These are phyloP conservation scores for Cutaneotrichosporon sp. DNA, from an alignment of 1,284 basidiomycete genomes.

Conservation along the genomic window DNA sequence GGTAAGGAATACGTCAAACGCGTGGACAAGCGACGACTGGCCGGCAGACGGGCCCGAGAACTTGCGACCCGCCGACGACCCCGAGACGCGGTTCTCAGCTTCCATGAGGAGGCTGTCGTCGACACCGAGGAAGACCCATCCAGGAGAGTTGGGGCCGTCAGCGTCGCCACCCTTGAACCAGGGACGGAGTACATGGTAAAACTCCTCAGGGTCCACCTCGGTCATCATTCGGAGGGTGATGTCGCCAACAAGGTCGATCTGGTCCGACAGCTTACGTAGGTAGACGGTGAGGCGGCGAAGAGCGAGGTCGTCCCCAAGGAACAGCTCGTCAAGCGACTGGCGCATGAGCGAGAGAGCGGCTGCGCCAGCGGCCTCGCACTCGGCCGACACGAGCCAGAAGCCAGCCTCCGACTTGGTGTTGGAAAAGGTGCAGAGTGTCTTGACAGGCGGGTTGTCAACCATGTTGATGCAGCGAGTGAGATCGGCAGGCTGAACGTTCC, in stretches of 20 bases:
- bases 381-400: conserved; percentile 83
- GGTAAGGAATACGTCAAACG: conserved; percentile 77
- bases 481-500: conserved; percentile 69
- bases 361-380: conserved; percentile 90
- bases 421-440: conserved; percentile 70
- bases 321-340: conserved; percentile 83
- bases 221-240: conserved; percentile 67
- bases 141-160: conserved; percentile 59
- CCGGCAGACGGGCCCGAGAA: conserved; percentile 87
- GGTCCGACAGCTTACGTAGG: conserved; percentile 64
- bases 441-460: conserved; percentile 56
- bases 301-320: conserved; percentile 79
- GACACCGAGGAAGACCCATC: conserved; percentile 81
- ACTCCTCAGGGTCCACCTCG: conserved; percentile 73
- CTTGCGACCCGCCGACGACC: conserved; percentile 53
- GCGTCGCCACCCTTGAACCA: conserved; percentile 89
- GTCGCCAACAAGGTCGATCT: conserved; percentile 66
- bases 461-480: conserved; percentile 58
- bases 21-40: conserved; percentile 84
- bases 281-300: conserved; percentile 70
- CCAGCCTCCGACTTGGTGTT: conserved; percentile 78
- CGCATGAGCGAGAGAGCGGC: conserved; percentile 83
- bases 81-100: conserved; percentile 35
- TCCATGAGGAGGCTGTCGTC: conserved; percentile 60
- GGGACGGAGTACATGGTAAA: conserved; percentile 81